phyloP scores from a whole-genome alignment of 2,329 filamentous ascomycete species.

The Diaporthe ampelina region DNA sequence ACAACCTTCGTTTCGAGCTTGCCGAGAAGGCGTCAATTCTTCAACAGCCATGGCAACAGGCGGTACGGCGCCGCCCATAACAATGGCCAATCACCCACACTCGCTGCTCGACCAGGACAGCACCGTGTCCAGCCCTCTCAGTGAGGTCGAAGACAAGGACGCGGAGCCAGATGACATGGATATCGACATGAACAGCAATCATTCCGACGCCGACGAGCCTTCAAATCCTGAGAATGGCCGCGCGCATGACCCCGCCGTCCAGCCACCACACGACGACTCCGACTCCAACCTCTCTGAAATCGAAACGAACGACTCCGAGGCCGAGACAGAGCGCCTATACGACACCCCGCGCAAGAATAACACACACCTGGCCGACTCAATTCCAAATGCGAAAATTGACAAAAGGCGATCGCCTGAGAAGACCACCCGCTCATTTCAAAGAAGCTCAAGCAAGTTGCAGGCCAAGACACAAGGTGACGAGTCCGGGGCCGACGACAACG shows the following conservation, averaged over 20 bases:
- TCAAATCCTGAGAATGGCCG: slow-evolving; percentile 42
- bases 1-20: slow-evolving; percentile 1
- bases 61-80: slow-evolving; percentile 63
- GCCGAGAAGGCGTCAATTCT: background rate
- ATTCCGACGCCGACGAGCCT: slow-evolving; percentile 45
- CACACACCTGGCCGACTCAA: slow-evolving; percentile 18
- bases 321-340: slow-evolving; percentile 93
- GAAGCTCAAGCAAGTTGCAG: slow-evolving; percentile 83
- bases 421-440: slow-evolving; percentile 65
- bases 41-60: slow-evolving; percentile 63
- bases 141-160: slow-evolving; percentile 88
- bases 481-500: slow-evolving; percentile 56
- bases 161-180: slow-evolving; percentile 76
- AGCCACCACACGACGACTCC: slow-evolving; percentile 50
- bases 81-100: slow-evolving; percentile 64
- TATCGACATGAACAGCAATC: slow-evolving; percentile 52
- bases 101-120: slow-evolving; percentile 70
- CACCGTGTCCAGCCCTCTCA: slow-evolving; percentile 89
- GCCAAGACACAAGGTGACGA: slow-evolving; percentile 57
- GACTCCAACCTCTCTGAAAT: slow-evolving; percentile 67
- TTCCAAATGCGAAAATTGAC: slow-evolving; percentile 14
- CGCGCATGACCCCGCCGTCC: slow-evolving; percentile 45
- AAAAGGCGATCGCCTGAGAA: slow-evolving; percentile 65
- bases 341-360: slow-evolving; percentile 79
- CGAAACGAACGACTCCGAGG: slow-evolving; percentile 79